phyloP scores from a whole-genome alignment of 352 stramenopile genomes.

The Phytophthora boehmeriae region DNA sequence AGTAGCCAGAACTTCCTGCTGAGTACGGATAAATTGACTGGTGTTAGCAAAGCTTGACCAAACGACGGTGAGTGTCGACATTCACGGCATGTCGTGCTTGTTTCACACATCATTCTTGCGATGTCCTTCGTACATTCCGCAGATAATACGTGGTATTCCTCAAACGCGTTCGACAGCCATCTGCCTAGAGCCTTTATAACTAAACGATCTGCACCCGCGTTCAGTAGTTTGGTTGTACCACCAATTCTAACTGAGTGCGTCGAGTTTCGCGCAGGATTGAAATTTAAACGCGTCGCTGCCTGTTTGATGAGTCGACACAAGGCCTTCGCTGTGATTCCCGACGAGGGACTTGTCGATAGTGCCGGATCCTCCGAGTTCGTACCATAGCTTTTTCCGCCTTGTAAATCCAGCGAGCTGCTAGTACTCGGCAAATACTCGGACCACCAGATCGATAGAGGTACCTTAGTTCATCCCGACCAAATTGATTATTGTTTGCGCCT shows the following conservation, averaged over 20 bases:
- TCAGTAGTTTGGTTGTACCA: slow-evolving; percentile 14
- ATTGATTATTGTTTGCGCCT: slow-evolving; percentile 28
- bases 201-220: slow-evolving; percentile 3
- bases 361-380: not conserved
- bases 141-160: slow-evolving; percentile 14
- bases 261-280: not conserved
- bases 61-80: no score
- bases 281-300: not conserved
- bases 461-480: slow-evolving; percentile 14
- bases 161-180: slow-evolving; percentile 16
- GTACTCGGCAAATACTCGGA: slow-evolving; percentile 4
- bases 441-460: slow-evolving; percentile 12
- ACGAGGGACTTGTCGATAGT: not conserved
- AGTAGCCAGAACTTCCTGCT: no score
- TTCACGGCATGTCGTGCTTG: no score
- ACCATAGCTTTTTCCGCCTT: not conserved
- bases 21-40: no score
- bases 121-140: not conserved
- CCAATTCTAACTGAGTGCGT: slow-evolving; percentile 23
- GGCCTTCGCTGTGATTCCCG: not conserved
- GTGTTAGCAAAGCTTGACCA: no score
- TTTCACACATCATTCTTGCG: no score
- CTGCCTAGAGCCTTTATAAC: slow-evolving; percentile 21
- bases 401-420: slow-evolving; percentile 1
- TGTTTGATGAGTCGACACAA: not conserved